Percentiles rank a stretch among this genome's conserved stretches.
These are phyloP conservation scores for Nicotiana otophora DNA, from an alignment of 257 asterid species.

Conservation along the genomic window DNA sequence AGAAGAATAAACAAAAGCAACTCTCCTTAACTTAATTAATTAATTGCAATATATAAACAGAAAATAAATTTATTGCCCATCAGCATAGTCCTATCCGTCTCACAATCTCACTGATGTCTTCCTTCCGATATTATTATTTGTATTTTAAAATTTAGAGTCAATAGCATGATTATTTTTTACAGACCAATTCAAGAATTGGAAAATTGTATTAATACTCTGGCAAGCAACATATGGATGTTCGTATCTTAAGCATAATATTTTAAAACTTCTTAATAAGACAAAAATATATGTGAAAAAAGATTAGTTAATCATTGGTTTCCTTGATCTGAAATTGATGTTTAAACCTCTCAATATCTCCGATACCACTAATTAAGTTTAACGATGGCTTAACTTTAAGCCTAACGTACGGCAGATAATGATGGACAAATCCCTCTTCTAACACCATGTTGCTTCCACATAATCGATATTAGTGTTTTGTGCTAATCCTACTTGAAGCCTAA, in stretches of 20 bases:
- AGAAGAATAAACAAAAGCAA: not conserved
- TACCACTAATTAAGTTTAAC: not conserved
- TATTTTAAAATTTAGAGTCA: not conserved
- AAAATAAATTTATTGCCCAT: not conserved
- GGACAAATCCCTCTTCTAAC: not conserved
- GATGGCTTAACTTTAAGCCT: not conserved
- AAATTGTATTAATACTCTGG: not conserved
- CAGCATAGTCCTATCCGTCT: not conserved
- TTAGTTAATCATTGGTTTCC: not conserved
- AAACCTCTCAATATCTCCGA: not conserved
- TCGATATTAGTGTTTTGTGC: not conserved
- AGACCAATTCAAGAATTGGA: not conserved
- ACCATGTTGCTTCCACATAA: not conserved
- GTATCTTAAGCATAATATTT: not conserved
- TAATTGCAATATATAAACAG: not conserved
- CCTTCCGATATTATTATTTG: not conserved
- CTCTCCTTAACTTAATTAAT: not conserved
- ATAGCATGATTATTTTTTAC: not conserved
- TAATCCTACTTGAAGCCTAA: conserved; percentile 7
- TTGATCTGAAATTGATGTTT: not conserved
- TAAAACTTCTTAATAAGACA: not conserved
- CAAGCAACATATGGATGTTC: conserved; percentile 6
- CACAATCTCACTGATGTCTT: not conserved
- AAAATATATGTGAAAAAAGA: too few relatives aligned
- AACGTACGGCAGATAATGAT: not conserved